Evolutionary conservation across 2,329 filamentous ascomycete species (phyloP), one percentile per base, ranked within the genome.

Genomic region (Ramularia collo-cygni): DNA sequence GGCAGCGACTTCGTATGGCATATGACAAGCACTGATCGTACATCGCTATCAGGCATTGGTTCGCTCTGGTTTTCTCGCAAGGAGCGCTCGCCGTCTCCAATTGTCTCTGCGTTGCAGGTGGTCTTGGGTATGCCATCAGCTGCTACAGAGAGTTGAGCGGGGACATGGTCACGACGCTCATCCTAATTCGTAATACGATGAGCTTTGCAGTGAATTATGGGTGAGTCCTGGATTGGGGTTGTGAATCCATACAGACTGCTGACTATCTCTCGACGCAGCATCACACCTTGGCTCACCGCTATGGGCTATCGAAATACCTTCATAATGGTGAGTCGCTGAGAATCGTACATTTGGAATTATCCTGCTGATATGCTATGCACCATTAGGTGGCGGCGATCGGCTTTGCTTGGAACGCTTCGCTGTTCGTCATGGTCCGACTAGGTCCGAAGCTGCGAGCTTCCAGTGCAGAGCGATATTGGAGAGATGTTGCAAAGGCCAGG

Each of bases 141-240:
- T 64, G 58, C 39, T 68, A 69, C 50, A 65, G 64, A 36, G 65
- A 65, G 2, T 59, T 69, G 14, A 60, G 63, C 4, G 65, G 65
- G 0, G 64, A 68, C 42, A 62, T 67, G 31, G 64, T 69, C 50
- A 64, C 67, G 4, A 66, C 60, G 15, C 58, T 68, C n/a, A 71
- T 71, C 30, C 40, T 69, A 29, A 64, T 71, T 10, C 58, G 68
- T 4, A 71, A 71, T 42, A 69, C 67, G 2, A 65, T 71, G 61
- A 64, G 61, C 1, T 70, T 71, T 47, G 67, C 64, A 0, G 64
- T 71, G 33, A 51, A 51, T 19, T 75, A 77, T 54, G 71, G 72
- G 47, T 43, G 19, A 10, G 39, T 42, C 8, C 34, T 21, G 12
- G 8, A 6, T 31, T 14, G 8, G 17, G 6, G 15, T 9, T 8